A percentile compares a stretch with the other conserved stretches of the same genome.
Evolutionary conservation across 176 grass and related monocot genomes (phyloP).

Genomic region (Coix lacrymajobi): DNA sequence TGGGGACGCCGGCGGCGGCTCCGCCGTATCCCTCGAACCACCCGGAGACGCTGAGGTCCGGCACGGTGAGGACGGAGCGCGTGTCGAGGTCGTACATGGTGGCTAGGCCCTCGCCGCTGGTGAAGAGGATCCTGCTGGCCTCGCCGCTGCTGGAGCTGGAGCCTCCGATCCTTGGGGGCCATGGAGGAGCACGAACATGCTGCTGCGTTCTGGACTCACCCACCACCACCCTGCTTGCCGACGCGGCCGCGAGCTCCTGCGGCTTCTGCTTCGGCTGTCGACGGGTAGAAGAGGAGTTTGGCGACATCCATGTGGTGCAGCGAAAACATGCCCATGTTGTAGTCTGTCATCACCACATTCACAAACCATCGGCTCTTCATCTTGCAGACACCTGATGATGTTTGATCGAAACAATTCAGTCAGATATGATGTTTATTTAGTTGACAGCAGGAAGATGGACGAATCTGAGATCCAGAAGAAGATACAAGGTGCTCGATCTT

Average conservation of each 20-base stretch:
- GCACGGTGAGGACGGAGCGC: neutral
- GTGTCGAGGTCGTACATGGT: neutral
- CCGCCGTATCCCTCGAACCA: too few species aligned
- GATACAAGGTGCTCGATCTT: too few species aligned
- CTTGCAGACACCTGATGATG: too few species aligned
- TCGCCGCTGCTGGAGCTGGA: too few species aligned
- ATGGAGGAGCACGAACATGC: neutral
- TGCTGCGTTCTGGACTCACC: too few species aligned
- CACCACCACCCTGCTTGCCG: too few species aligned
- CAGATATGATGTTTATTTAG: too few species aligned
- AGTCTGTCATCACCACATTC: neutral
- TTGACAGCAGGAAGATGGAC: too few species aligned
- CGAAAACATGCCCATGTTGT: neutral
- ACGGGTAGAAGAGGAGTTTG: neutral
- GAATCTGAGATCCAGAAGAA: too few species aligned
- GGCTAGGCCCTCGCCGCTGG: neutral
- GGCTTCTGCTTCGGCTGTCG: neutral
- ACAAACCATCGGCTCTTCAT: neutral
- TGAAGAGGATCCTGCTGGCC: neutral
- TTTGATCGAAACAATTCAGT: too few species aligned
- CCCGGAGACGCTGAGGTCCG: neutral
- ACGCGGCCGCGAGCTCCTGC: neutral
- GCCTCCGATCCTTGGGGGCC: too few species aligned
- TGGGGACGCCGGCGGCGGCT: too few species aligned
- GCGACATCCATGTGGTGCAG: neutral